Evolutionary conservation across 495 filamentous ascomycete species (phyloP).

Genomic region (Chaetomium tenue): DNA sequence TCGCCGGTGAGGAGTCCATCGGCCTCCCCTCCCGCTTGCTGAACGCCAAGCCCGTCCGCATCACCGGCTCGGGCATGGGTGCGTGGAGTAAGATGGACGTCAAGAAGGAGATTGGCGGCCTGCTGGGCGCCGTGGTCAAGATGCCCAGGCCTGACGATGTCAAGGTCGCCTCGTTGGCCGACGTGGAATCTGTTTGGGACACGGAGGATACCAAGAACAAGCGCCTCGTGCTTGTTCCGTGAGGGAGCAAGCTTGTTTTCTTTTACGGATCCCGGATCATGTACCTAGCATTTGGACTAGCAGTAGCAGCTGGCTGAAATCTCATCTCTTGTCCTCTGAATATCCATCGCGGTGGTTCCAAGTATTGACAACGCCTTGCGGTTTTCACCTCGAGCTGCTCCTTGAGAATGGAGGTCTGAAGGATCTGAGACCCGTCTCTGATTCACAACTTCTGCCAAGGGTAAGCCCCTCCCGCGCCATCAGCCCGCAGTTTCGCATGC

Average conservation of each 20-base stretch:
- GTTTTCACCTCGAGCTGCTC: no score
- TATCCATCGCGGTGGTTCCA: no score
- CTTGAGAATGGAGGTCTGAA: no score
- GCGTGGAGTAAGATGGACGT: slow-evolving; percentile 13
- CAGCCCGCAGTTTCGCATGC: not conserved
- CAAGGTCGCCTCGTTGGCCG: not conserved
- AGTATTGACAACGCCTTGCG: no score
- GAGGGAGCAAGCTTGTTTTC: not conserved
- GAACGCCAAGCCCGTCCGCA: slow-evolving; percentile 17
- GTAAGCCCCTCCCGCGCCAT: not conserved
- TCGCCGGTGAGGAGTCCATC: slow-evolving; percentile 18
- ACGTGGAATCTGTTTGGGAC: slow-evolving; percentile 12
- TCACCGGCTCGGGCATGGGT: slow-evolving; percentile 18
- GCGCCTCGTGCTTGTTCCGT: slow-evolving; percentile 7
- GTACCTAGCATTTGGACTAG: no score
- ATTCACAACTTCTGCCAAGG: not conserved
- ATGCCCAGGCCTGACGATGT: slow-evolving; percentile 10
- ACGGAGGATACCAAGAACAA: slow-evolving; percentile 11
- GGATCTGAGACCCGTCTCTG: no score
- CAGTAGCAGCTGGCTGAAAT: no score
- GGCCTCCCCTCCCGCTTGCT: slow-evolving; percentile 15
- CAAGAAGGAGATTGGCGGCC: slow-evolving; percentile 16
- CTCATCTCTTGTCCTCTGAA: no score
- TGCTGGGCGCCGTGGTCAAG: slow-evolving; percentile 8
- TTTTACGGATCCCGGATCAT: no score